Evolutionary conservation across 495 filamentous ascomycete genomes (phyloP), one percentile per base, ranked within the genome.

Genomic region (Staphylotrichum longicolle): DNA sequence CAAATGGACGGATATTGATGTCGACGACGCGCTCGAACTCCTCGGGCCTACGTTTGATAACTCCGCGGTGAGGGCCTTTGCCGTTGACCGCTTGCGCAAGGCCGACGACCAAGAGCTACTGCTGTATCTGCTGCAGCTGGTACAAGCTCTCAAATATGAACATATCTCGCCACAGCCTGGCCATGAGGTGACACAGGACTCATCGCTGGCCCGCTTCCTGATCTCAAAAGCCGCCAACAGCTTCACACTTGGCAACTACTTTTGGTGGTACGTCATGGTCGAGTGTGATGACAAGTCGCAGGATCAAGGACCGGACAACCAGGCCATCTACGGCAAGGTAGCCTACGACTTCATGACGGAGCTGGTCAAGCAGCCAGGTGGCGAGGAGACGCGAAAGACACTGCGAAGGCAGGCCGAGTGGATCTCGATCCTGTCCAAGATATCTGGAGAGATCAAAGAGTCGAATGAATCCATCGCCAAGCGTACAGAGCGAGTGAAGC

Each of bases 211-310:
- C 15, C 83, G 85, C 45, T 98, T 99, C 72, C 81, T 99, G 10
- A 93, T 99, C 54, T 83, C 85, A 0, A 82, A 95, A 40, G 93
- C 95, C 8, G 86, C 88, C 12, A 83, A 87, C 56, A 96, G 93
- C 66, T 86, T 95, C 66, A 88, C 89, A 57, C 83, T 99, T 1
- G 94, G 93, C 5, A 99, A 94, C 70, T 96, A 91, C 70, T 83
- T 99, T 50, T 91, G 95, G 73, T 99, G 94, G 94, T 99, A 98
- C 71, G 80, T 99, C 2, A 96, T 96, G 85, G 95, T 98, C 3
- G 95, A 99, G 72, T 80, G 80, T 53, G 93, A 96, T 68, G 92
- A 97, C 66, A 82, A 86, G 56, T 88, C 85, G 56, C 83, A 84
- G 7, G 85, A 87, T 10, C 90, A 91, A 60, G 73, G 82, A 3